Conservation (phyloP, 2,329 filamentous ascomycete species). For the Fusarium graminum region DNA sequence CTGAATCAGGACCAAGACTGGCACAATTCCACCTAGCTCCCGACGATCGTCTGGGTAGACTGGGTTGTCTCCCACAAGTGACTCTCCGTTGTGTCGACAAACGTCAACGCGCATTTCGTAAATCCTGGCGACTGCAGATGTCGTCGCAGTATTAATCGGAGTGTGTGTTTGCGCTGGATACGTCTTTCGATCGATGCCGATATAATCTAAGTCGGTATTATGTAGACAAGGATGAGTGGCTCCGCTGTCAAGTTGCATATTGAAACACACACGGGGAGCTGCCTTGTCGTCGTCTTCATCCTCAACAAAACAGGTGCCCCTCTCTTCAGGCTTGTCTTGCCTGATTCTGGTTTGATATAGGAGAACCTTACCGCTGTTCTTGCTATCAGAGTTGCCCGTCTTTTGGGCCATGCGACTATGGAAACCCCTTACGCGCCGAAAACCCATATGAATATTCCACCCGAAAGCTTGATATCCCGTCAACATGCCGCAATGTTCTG, state of each 20-base stretch:
- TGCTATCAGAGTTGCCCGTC: background rate
- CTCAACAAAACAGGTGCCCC: constrained; percentile 16
- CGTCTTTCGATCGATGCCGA: constrained; percentile 37
- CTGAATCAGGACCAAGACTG: constrained; percentile 40
- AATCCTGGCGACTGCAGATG: constrained; percentile 20
- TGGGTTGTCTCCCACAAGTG: constrained; percentile 44
- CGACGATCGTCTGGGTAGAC: constrained; percentile 44
- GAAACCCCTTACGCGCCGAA: constrained; percentile 42
- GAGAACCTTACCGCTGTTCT: constrained; percentile 29
- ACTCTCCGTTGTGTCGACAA: constrained; percentile 43
- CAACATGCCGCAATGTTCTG: constrained; percentile 4
- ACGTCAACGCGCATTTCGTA: constrained; percentile 48
- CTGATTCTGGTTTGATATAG: constrained; percentile 33
- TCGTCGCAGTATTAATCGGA: constrained; percentile 33
- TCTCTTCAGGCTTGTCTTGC: background rate
- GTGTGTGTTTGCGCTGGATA: constrained; percentile 43
- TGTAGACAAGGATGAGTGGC: constrained; percentile 43
- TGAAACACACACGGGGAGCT: constrained; percentile 41
- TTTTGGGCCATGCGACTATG: constrained; percentile 31
- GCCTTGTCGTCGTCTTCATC: constrained; percentile 39
- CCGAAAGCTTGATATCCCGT: constrained; percentile 9
- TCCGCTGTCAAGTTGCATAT: constrained; percentile 48
- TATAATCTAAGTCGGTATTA: constrained; percentile 34
- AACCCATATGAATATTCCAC: constrained; percentile 48
- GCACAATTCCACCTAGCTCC: constrained; percentile 45